Evolutionary conservation across 345 rosid species (phyloP), one percentile per base, ranked within the genome.

Genomic region (Eucalyptus leucophloia): DNA sequence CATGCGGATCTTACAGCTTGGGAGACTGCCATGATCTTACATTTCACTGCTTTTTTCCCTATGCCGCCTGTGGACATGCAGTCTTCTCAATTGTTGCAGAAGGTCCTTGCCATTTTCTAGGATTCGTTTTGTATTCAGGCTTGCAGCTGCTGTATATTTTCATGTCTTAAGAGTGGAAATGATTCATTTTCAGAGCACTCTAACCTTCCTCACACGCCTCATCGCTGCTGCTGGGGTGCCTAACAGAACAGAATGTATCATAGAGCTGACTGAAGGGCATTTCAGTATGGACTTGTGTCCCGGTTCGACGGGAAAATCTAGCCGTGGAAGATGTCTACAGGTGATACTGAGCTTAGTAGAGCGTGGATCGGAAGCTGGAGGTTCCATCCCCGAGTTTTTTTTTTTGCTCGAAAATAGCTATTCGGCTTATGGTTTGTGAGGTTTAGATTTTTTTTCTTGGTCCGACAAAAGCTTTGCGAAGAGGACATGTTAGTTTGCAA

Each of bases 1-100:
- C 88, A 12, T 94, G 96, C 24, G 95, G 95, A 49, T 94, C 94
- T 54, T 94, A 89, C 89, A 87, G 91, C 58, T 54, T 42, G 10
- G 95, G 96, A 28, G 92, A 92, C 77, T 95, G 96, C 88, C 96
- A 94, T 34, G 95, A 93, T 90, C 94, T 50, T 50, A 50, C 19
- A 50, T 50, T 50, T 16, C 8, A 50, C 6, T 50, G 53, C 8
- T 50, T 50, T 50, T 50, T 50, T 50, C 53, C 53, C 53, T 16
- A 50, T 50, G 53, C 95, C 7, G 44, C 44, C 82, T 72, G 3
- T 30, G 34, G 69, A 62, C 17, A 4, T n/a, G 16, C 18, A 30
- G 69, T 62, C 34, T 21, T 54, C 58, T 62, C n/a, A 13, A 12
- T 14, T 30, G 69, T 62, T 62, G 32, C 69, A 62, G 69, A 62